Conservation (phyloP, 2,329 filamentous ascomycete genomes). For the Rhytidhysteron rufulum region DNA sequence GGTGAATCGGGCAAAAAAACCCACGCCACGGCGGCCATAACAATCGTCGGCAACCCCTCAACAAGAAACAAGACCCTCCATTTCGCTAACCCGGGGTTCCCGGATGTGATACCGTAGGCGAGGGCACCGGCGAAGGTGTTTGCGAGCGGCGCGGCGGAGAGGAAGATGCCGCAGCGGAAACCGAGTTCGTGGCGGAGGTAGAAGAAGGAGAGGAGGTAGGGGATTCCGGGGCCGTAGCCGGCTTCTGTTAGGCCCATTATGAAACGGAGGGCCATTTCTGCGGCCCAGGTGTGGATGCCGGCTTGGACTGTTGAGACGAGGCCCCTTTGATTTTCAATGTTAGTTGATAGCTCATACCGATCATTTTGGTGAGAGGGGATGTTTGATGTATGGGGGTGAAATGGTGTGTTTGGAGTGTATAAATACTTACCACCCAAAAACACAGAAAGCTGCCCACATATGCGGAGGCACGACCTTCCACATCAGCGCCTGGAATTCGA, state of each 20-base stretch:
- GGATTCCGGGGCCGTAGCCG: slow-evolving; percentile 41
- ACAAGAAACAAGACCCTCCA: slow-evolving; percentile 59
- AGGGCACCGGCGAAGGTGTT: slow-evolving; percentile 73
- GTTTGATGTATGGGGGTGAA: no score
- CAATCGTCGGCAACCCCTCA: slow-evolving; percentile 41
- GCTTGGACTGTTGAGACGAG: slow-evolving; percentile 30
- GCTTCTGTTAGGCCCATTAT: slow-evolving; percentile 42
- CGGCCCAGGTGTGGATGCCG: slow-evolving; percentile 24
- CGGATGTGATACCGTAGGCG: slow-evolving; percentile 53
- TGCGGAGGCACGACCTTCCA: slow-evolving; percentile 36
- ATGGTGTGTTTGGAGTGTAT: no score
- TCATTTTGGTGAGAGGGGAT: slow-evolving; percentile 1
- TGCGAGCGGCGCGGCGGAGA: slow-evolving; percentile 60
- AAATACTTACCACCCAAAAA: slow-evolving; percentile 25
- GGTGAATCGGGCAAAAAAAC: slow-evolving; percentile 45
- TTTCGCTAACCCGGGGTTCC: slow-evolving; percentile 51
- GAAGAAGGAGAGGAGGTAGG: slow-evolving; percentile 55
- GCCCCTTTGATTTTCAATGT: slow-evolving; percentile 16
- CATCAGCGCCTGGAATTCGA: slow-evolving; percentile 33
- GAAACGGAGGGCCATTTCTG: slow-evolving; percentile 33
- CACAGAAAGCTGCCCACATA: slow-evolving; percentile 31
- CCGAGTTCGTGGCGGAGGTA: slow-evolving; percentile 57
- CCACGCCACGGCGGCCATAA: slow-evolving; percentile 40
- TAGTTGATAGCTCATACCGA: background rate
- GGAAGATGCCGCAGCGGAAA: slow-evolving; percentile 53